Percentiles rank a stretch among this genome's conserved stretches.
phyloP scores from a whole-genome alignment of 2,329 filamentous ascomycete genomes.

The Lachnellula subtilissima region DNA sequence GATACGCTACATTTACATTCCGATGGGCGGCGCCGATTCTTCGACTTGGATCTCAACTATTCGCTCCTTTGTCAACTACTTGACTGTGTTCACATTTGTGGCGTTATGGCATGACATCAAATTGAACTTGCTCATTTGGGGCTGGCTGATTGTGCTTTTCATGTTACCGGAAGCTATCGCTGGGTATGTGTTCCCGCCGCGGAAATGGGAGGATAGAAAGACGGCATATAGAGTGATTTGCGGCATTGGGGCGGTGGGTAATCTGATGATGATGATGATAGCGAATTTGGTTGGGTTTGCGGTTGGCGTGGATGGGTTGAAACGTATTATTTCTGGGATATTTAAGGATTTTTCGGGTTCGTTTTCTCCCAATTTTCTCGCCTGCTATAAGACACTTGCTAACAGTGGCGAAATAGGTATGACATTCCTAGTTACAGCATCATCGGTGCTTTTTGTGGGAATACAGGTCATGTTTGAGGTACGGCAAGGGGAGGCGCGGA shows the following conservation, averaged over 20 bases:
- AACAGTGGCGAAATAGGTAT: constrained; percentile 46
- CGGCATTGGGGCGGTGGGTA: constrained; percentile 73
- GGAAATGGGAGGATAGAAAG: constrained; percentile 63
- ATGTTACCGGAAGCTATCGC: constrained; percentile 83
- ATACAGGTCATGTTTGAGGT: constrained; percentile 97
- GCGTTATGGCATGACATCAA: constrained; percentile 98
- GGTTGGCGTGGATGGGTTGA: constrained; percentile 80
- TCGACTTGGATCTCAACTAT: constrained; percentile 42
- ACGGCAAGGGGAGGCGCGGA: constrained; percentile 75
- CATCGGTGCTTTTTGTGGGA: constrained; percentile 72
- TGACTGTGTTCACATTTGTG: constrained; percentile 91
- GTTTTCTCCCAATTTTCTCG: constrained; percentile 21
- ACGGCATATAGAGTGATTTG: constrained; percentile 75
- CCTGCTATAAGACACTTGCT: constrained; percentile 10
- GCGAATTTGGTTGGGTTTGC: constrained; percentile 96
- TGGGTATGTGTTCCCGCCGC: constrained; percentile 62
- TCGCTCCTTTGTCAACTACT: constrained; percentile 66
- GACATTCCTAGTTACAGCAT: constrained; percentile 68
- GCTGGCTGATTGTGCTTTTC: constrained; percentile 93
- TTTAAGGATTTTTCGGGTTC: constrained; percentile 66
- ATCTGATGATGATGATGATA: constrained; percentile 91
- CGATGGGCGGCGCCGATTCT: constrained; percentile 68
- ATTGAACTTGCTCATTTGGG: constrained; percentile 86
- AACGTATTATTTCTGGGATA: constrained; percentile 70
- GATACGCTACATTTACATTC: constrained; percentile 88